Evolutionary conservation across 495 filamentous ascomycete genomes (phyloP).

Genomic region (Daldinia caldariorum): DNA sequence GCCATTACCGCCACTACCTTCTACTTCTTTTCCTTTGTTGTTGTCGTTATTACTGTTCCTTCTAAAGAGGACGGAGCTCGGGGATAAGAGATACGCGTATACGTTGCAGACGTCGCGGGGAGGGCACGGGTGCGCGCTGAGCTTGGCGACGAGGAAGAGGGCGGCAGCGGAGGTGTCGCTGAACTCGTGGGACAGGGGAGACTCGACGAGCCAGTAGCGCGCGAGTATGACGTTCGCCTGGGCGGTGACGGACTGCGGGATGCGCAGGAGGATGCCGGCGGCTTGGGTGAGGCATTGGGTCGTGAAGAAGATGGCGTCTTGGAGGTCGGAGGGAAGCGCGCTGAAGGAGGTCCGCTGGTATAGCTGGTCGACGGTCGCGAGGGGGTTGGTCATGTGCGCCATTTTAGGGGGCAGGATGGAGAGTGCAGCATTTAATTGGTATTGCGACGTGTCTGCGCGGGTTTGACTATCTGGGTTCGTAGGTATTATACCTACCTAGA

Average conservation of each 20-base stretch:
- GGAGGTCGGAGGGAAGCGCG: slow-evolving; percentile 79
- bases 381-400: slow-evolving; percentile 78
- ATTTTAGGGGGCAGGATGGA: slow-evolving; percentile 39
- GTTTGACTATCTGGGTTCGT: too few species aligned
- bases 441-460: too few species aligned
- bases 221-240: slow-evolving; percentile 88
- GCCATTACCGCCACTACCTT: background rate
- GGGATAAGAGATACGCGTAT: slow-evolving; percentile 81
- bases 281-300: slow-evolving; percentile 84
- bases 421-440: too few species aligned
- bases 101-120: slow-evolving; percentile 84
- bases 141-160: slow-evolving; percentile 85
- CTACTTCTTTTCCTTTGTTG: background rate
- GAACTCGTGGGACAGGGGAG: slow-evolving; percentile 58
- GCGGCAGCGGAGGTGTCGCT: slow-evolving; percentile 80
- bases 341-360: slow-evolving; percentile 61
- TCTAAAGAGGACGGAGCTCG: slow-evolving; percentile 67
- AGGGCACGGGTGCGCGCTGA: slow-evolving; percentile 77
- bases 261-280: slow-evolving; percentile 82
- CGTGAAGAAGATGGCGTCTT: slow-evolving; percentile 73
- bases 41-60: slow-evolving; percentile 13
- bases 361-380: slow-evolving; percentile 86
- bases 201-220: slow-evolving; percentile 80
- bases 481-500: too few species aligned
- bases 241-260: slow-evolving; percentile 89